phyloP scores from a whole-genome alignment of 2,329 filamentous ascomycete species.

The Alternaria sp. region DNA sequence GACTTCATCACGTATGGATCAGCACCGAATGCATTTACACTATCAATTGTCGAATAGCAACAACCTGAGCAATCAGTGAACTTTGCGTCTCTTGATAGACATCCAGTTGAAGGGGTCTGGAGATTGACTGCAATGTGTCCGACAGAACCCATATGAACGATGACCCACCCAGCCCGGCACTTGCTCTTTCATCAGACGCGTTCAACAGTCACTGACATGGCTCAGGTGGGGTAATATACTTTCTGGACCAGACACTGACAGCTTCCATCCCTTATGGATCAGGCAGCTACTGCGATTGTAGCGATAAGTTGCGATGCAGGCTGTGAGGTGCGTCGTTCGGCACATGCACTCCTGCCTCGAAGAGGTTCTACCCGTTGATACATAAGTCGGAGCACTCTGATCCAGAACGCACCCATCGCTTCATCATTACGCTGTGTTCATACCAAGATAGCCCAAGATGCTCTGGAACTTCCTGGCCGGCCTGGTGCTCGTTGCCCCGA shows the following conservation, averaged over 20 bases:
- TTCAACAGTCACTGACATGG: neutral
- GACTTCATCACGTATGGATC: neutral
- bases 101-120: neutral
- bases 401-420: neutral
- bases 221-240: neutral
- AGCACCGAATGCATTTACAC: neutral
- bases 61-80: neutral
- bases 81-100: neutral
- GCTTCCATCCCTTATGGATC: neutral
- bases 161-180: conserved; percentile 8
- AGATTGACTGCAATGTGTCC: conserved; percentile 6
- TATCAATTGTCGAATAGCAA: neutral
- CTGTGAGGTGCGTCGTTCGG: neutral
- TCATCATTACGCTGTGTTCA: neutral
- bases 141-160: conserved; percentile 11
- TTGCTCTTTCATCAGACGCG: neutral
- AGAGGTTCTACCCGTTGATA: neutral
- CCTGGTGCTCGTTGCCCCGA: conserved; percentile 25
- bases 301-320: neutral
- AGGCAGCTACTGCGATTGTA: neutral
- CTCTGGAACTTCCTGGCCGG: conserved; percentile 16
- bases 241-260: neutral
- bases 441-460: conserved; percentile 12
- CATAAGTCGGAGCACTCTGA: neutral
- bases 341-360: neutral